A percentile compares a stretch with the other conserved stretches of the same genome.
Conservation (phyloP, 192 early-diverging fungal genomes). For the Entomortierella beljakovae region DNA sequence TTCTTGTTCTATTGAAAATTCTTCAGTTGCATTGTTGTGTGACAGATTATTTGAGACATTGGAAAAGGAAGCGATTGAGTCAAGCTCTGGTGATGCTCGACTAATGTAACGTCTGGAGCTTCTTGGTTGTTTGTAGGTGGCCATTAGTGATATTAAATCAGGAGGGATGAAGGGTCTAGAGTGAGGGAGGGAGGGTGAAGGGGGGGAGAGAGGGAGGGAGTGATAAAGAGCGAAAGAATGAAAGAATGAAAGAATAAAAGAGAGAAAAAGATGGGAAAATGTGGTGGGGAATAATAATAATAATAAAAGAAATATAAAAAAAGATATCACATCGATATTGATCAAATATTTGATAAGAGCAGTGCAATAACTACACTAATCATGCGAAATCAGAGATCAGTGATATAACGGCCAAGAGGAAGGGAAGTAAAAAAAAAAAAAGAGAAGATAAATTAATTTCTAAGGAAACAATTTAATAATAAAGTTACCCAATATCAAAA, state of each 20-base stretch:
- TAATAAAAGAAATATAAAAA: slow-evolving; percentile 8
- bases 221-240: neutral
- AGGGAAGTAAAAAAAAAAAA: too few species aligned
- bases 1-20: slow-evolving; percentile 12
- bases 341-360: neutral
- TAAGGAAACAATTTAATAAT: too few species aligned
- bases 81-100: neutral
- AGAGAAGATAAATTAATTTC: too few species aligned
- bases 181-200: neutral
- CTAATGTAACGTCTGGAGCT: slow-evolving; percentile 6
- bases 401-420: too few species aligned
- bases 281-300: neutral
- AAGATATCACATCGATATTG: neutral
- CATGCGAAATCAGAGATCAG: too few species aligned
- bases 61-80: neutral
- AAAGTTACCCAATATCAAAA: too few species aligned
- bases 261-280: neutral
- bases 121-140: slow-evolving; percentile 33
- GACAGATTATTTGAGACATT: neutral
- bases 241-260: neutral
- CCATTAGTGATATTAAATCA: neutral
- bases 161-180: neutral
- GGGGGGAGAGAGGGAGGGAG: neutral
- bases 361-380: too few species aligned
- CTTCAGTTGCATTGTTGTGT: slow-evolving; percentile 1